These are phyloP conservation scores for Globisporangium perplexum DNA, from an alignment of 352 stramenopile genomes.

Conservation along the genomic window DNA sequence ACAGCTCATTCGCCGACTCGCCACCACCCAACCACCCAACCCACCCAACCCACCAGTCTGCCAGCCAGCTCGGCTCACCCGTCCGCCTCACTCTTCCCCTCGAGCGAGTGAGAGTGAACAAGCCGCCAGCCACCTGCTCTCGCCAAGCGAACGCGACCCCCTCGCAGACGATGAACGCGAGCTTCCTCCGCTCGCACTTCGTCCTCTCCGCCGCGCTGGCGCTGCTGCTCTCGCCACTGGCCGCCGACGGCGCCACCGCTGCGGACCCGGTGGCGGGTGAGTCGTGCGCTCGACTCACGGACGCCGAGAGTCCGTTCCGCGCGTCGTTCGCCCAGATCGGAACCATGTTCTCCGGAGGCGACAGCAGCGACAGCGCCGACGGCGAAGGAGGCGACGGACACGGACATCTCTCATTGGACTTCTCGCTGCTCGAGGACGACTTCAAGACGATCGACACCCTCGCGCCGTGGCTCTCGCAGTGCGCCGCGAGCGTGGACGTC, in stretches of 20 bases:
- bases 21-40: no score
- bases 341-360: not conserved
- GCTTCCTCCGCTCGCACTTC: not conserved
- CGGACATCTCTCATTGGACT: not conserved
- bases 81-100: no score
- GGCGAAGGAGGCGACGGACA: no score
- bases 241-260: no score
- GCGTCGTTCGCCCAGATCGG: not conserved
- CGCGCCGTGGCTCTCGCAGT: slow-evolving; percentile 4
- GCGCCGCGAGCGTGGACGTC: slow-evolving; percentile 6
- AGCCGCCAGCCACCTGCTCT: no score
- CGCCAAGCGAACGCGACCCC: no score
- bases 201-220: not conserved
- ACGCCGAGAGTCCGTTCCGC: slow-evolving; percentile 5
- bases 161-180: not conserved
- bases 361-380: no score
- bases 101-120: no score
- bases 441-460: not conserved
- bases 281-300: slow-evolving; percentile 3
- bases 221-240: not conserved
- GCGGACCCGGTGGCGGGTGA: no score
- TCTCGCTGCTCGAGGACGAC: not conserved
- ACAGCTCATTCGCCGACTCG: no score
- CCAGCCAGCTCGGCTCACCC: no score
- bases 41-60: no score